Evolutionary conservation across 2,329 filamentous ascomycete genomes (phyloP).

Genomic region (Shiraia bambusicola): DNA sequence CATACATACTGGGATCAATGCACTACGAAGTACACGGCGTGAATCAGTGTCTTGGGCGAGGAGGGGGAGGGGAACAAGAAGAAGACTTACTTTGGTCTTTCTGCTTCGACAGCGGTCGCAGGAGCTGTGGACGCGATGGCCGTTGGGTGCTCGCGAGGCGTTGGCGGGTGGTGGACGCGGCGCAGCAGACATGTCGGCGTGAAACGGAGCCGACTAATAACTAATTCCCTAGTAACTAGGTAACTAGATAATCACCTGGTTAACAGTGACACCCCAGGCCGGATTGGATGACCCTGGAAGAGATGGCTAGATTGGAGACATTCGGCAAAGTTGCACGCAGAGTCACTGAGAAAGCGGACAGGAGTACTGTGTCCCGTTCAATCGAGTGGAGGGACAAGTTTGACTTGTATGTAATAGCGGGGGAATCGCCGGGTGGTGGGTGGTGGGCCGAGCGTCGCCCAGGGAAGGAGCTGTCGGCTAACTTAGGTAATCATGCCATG

Average conservation of each 20-base stretch:
- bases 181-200: constrained; percentile 30
- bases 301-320: constrained; percentile 19
- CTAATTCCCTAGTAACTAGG: no score
- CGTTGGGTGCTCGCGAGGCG: constrained; percentile 27
- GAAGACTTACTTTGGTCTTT: constrained; percentile 38
- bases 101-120: constrained; percentile 43
- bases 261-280: constrained; percentile 9
- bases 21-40: constrained; percentile 33
- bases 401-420: constrained; percentile 15
- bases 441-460: neutral
- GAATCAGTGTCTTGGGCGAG: constrained; percentile 30
- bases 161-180: constrained; percentile 15
- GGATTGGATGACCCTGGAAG: constrained; percentile 6
- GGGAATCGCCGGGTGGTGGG: constrained; percentile 11
- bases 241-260: no score
- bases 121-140: constrained; percentile 41
- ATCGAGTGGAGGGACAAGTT: constrained; percentile 10
- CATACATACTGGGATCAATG: constrained; percentile 41
- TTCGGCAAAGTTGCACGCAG: constrained; percentile 18
- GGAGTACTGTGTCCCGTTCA: constrained; percentile 13
- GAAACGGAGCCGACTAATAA: constrained; percentile 22
- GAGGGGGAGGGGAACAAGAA: constrained; percentile 1
- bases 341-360: constrained; percentile 12
- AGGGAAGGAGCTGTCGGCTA: constrained; percentile 8
- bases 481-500: no score